phyloP scores from a whole-genome alignment of 2,329 filamentous ascomycete genomes.

The Colletotrichum musicola region DNA sequence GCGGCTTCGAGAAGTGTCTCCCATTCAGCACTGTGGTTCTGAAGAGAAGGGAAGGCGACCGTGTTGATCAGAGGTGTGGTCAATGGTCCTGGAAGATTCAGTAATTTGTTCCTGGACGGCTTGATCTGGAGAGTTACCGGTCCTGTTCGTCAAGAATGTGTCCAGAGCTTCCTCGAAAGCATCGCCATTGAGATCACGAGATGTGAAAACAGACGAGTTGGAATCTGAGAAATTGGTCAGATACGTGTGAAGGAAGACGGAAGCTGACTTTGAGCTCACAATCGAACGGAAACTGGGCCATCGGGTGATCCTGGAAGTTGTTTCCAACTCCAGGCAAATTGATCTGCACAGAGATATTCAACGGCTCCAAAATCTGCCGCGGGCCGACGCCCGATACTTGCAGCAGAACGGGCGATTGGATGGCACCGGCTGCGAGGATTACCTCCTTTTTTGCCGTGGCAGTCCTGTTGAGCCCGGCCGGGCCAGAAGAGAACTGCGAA shows the following conservation, averaged over 20 bases:
- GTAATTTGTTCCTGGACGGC: not conserved
- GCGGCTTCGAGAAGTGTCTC: slow-evolving; percentile 41
- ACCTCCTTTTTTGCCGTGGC: slow-evolving; percentile 51
- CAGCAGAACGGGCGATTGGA: slow-evolving; percentile 58
- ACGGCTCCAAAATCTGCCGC: slow-evolving; percentile 42
- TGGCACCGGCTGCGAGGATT: slow-evolving; percentile 56
- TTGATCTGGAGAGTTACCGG: not conserved
- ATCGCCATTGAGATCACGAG: slow-evolving; percentile 23
- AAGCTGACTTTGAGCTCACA: slow-evolving; percentile 19
- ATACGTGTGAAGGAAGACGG: accelerated
- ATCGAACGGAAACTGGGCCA: slow-evolving; percentile 41
- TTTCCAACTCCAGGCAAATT: slow-evolving; percentile 50
- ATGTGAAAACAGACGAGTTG: slow-evolving; percentile 29
- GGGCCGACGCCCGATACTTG: slow-evolving; percentile 55
- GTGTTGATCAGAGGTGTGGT: slow-evolving; percentile 46
- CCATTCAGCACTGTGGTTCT: slow-evolving; percentile 42
- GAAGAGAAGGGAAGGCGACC: slow-evolving; percentile 45
- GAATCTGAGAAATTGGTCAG: slow-evolving; percentile 2
- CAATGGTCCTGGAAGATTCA: slow-evolving; percentile 17
- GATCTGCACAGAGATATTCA: slow-evolving; percentile 46
- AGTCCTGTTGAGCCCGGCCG: slow-evolving; percentile 19
- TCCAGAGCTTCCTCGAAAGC: slow-evolving; percentile 16
- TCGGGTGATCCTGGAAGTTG: slow-evolving; percentile 49
- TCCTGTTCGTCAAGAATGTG: slow-evolving; percentile 27
- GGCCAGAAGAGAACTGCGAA: slow-evolving; percentile 12